Conservation (phyloP, 1,284 basidiomycete species). For the Porogramme epimiltina region DNA sequence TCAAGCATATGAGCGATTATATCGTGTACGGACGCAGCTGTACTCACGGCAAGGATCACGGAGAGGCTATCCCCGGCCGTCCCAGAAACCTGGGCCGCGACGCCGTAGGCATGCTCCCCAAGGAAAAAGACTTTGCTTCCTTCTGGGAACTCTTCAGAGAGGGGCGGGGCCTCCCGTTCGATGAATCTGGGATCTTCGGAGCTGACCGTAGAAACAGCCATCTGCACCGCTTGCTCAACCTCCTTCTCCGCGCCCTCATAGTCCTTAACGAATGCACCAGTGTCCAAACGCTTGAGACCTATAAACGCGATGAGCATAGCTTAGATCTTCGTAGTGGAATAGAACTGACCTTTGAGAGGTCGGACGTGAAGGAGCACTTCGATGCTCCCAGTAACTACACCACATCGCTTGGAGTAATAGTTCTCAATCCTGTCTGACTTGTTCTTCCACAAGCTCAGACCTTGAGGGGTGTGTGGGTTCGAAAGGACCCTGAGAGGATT, state of each 20-base stretch:
- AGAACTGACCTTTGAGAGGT: conserved; percentile 78
- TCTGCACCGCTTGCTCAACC: conserved; percentile 84
- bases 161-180: conserved; percentile 80
- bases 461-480: conserved; percentile 72
- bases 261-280: conserved; percentile 92
- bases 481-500: conserved; percentile 59
- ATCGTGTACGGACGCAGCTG: conserved; percentile 16
- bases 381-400: conserved; percentile 83
- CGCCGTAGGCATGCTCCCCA: conserved; percentile 92
- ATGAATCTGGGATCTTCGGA: conserved; percentile 90
- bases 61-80: conserved; percentile 72
- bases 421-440: conserved; percentile 84
- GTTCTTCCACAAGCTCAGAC: conserved; percentile 71
- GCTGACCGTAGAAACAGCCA: conserved; percentile 75
- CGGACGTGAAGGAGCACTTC: conserved; percentile 83
- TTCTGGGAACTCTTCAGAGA: conserved; percentile 89
- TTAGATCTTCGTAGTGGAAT: conserved; percentile 3
- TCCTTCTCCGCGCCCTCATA: conserved; percentile 87
- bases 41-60: conserved; percentile 81
- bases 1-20: conserved; percentile 12
- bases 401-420: conserved; percentile 88
- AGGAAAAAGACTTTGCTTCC: conserved; percentile 95
- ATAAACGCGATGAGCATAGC: conserved; percentile 1
- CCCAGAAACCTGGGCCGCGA: conserved; percentile 84
- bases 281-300: conserved; percentile 89